Percentiles rank a stretch among this genome's conserved stretches.
Evolutionary conservation across 768 basidiomycete genomes (phyloP).

Genomic region (Kwoniella sp.): DNA sequence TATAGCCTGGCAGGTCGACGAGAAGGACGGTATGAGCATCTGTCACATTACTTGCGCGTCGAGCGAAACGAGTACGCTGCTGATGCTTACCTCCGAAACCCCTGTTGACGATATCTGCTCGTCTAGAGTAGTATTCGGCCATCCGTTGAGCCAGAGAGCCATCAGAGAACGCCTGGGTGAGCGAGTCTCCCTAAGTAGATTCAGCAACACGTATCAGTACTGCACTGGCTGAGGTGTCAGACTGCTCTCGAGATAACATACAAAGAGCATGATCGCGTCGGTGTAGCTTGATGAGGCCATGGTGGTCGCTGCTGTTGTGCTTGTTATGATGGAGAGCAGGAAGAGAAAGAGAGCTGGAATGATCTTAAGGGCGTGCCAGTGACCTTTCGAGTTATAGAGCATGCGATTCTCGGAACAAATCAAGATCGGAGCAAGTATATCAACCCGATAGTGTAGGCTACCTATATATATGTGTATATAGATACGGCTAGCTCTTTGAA

Average conservation of each 20-base stretch:
- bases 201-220: no score
- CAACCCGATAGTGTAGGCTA: not conserved
- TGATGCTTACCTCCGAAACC: conserved; percentile 62
- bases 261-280: conserved; percentile 52
- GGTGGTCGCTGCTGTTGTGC: not conserved
- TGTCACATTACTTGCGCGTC: not conserved
- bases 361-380: not conserved
- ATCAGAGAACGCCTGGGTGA: conserved; percentile 46
- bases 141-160: conserved; percentile 71
- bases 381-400: not conserved
- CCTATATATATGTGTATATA: no score
- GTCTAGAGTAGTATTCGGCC: conserved; percentile 74
- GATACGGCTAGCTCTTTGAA: no score
- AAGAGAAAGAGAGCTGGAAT: not conserved
- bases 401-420: not conserved
- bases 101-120: conserved; percentile 82
- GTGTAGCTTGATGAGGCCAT: conserved; percentile 38
- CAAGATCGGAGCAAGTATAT: not conserved
- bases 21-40: not conserved
- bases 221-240: not conserved
- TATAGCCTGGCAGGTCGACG: conserved; percentile 61
- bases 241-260: conserved; percentile 18
- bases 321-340: not conserved
- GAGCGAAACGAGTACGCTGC: no score
- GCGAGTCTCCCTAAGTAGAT: conserved; percentile 45